phyloP scores from a whole-genome alignment of 345 rosid species.

The Populus davidiana region DNA sequence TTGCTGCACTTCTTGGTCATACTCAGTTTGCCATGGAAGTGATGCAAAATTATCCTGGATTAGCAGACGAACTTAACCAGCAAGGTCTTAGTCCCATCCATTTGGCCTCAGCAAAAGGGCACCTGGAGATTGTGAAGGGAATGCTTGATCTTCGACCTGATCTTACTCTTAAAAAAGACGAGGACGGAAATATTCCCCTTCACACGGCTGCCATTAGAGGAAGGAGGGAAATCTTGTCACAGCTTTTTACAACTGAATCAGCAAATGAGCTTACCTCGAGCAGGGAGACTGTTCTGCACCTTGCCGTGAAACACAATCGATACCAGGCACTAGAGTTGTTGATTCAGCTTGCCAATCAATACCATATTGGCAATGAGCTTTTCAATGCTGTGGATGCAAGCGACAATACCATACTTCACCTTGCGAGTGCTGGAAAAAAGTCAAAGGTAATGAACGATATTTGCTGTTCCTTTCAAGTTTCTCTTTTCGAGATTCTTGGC shows the following conservation, averaged over 20 bases:
- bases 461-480: background rate
- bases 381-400: background rate
- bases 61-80: background rate
- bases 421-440: background rate
- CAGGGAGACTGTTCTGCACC: background rate
- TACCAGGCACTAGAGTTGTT: background rate
- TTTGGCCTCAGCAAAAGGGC: slow-evolving; percentile 1
- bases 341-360: background rate
- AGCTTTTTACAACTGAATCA: background rate
- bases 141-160: background rate
- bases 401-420: background rate
- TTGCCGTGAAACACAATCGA: background rate
- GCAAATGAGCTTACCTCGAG: background rate
- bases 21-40: background rate
- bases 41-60: background rate
- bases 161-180: background rate
- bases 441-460: background rate
- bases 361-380: background rate
- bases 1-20: background rate
- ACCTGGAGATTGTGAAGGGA: background rate
- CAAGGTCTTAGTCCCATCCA: background rate
- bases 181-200: background rate
- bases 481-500: too few species aligned
- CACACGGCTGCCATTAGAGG: background rate
- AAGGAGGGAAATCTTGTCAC: background rate